Base-by-base conservation (phyloP, 2,329 filamentous ascomycete species). In the Alternaria postmessia region DNA sequence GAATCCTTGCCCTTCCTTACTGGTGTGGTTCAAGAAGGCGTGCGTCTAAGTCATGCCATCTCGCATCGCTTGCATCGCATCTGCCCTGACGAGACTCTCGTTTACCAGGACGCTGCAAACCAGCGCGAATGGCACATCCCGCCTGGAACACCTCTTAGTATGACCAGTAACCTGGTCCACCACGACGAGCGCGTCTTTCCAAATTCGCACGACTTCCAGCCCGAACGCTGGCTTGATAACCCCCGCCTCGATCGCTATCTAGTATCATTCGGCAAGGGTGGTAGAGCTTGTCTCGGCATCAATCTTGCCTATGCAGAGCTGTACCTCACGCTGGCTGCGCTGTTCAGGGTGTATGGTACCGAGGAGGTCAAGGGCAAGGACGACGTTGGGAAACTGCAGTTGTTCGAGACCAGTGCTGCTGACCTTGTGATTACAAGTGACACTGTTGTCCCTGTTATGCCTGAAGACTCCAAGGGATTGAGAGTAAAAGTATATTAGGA, bases 201-300 rank as follows among this genome's bases (percentile, higher is more conserved):
- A 0, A 14, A 55, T 8, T 32, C 53, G 12, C 24, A 55, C 14
- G 26, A 30, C 11, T 57, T 57, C 4, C 18, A 44, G 28, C 54
- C 54, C 9, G 47, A 57, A 9, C 54, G 54, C 18, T 52, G 32
- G 20, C 61, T 59, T 4, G 36, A 53, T 51, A 42, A 24, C 2
- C 47, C 36, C 22, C 36, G 20, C 7, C 39, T 73, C 14, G 62
- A 66, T 18, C 56, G 46, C 12, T 71, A 68, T 43, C 48, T 73
- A 11, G 41, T 69, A 30, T 38, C 62, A 6, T 73, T 74, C 41
- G 48, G 47, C 5, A 71, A 67, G 38, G 71, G 71, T 9, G 64
- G 39, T 3, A 46, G 71, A 24, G 34, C 46, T n/a, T 73, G 71
- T 32, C 39, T 74, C 7, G 71, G 71, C 2, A 61, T 57, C n/a